phyloP scores from a whole-genome alignment of 306 rosid genomes.

The Lathyrus tuberosus region DNA sequence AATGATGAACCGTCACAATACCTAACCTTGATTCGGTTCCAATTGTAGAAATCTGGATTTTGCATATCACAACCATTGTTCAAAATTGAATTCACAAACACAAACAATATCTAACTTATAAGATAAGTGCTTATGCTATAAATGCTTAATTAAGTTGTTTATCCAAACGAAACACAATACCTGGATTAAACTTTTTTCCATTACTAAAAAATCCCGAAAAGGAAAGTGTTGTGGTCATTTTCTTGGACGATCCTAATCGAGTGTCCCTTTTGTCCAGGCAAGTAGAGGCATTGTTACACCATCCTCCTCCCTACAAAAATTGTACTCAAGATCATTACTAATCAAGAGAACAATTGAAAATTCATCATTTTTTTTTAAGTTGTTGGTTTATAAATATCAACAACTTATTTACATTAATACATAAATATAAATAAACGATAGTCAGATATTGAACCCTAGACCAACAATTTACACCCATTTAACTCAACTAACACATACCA shows the following conservation, averaged over 20 bases:
- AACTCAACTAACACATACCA: too few species aligned
- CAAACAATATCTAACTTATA: not conserved
- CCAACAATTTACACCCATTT: too few species aligned
- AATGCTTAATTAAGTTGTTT: not conserved
- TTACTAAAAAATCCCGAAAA: conserved; percentile 76
- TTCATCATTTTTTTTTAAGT: too few species aligned
- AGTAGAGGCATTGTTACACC: conserved; percentile 83
- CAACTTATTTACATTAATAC: too few species aligned
- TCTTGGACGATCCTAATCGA: conserved; percentile 80
- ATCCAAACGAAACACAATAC: conserved; percentile 42
- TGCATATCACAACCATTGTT: conserved; percentile 7
- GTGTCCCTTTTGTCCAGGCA: conserved; percentile 69
- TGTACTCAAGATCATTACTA: conserved; percentile 16
- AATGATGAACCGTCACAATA: conserved; percentile 92
- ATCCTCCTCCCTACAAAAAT: conserved; percentile 83
- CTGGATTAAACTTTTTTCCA: conserved; percentile 65
- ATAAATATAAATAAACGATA: too few species aligned
- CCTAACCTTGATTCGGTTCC: conserved; percentile 86
- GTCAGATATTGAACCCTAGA: too few species aligned
- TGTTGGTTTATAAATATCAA: too few species aligned
- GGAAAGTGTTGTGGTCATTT: conserved; percentile 55
- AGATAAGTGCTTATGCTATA: not conserved
- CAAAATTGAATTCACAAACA: not conserved
- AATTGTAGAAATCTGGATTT: conserved; percentile 70
- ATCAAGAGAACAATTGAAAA: not conserved